Evolutionary conservation across 2,329 filamentous ascomycete species (phyloP).

Genomic region (Furcasterigmium furcatum): DNA sequence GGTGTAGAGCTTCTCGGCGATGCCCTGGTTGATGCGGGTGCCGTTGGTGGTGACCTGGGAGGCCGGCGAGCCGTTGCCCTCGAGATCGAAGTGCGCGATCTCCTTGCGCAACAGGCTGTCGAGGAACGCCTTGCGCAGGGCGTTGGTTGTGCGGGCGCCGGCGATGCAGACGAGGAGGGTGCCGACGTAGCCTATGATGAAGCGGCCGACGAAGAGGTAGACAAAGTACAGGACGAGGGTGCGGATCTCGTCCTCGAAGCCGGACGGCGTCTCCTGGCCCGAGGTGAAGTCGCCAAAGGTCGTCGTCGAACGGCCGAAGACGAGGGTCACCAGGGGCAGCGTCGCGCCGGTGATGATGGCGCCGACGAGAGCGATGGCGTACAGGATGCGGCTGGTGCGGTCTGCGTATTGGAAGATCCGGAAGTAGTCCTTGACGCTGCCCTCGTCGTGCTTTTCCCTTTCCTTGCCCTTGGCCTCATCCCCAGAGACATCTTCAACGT

Average conservation of each 20-base stretch:
- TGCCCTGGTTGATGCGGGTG: conserved; percentile 28
- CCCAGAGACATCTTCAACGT: no score
- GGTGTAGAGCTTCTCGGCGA: conserved; percentile 29
- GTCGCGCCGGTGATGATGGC: conserved; percentile 2
- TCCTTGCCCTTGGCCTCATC: no score
- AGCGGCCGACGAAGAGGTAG: conserved; percentile 4
- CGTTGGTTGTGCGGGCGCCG: conserved; percentile 1
- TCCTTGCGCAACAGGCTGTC: conserved; percentile 3
- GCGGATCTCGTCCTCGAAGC: neutral
- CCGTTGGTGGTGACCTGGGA: conserved; percentile 35
- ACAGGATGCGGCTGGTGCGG: neutral
- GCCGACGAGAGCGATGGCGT: neutral
- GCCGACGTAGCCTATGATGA: conserved; percentile 2
- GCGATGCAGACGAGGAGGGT: conserved; percentile 3
- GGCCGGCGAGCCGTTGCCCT: conserved; percentile 28
- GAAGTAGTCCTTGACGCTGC: no score
- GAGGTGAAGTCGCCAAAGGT: neutral
- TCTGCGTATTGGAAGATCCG: conserved; percentile 2
- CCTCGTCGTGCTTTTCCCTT: no score
- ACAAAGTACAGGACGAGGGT: conserved; percentile 5
- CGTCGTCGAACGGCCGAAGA: conserved; percentile 2
- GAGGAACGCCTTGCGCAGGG: conserved; percentile 3
- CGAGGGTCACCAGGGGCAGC: conserved; percentile 5
- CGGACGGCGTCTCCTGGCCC: neutral
- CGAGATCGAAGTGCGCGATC: conserved; percentile 3